Evolutionary conservation across 495 filamentous ascomycete genomes (phyloP).

Genomic region (Clohesyomyces aquaticus): DNA sequence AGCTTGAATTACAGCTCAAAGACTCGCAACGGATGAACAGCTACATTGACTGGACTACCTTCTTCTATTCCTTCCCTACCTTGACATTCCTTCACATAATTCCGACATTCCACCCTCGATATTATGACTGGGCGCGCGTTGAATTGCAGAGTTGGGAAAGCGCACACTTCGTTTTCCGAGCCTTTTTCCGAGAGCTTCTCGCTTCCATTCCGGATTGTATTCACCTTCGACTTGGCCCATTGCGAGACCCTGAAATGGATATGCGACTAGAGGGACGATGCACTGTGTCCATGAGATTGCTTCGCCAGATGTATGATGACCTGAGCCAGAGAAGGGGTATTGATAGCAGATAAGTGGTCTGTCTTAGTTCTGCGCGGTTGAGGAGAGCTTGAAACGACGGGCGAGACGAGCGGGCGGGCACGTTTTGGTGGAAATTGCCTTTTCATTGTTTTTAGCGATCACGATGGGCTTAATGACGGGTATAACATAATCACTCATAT

Average conservation of each 20-base stretch:
- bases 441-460: not conserved
- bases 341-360: not conserved
- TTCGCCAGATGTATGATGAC: constrained; percentile 25
- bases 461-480: not conserved
- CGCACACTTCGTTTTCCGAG: constrained; percentile 28
- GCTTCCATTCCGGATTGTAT: constrained; percentile 15
- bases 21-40: constrained; percentile 33
- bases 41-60: constrained; percentile 27
- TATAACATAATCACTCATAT: no score
- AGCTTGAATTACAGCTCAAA: constrained; percentile 36
- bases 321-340: constrained; percentile 17
- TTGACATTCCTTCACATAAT: constrained; percentile 29
- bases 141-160: constrained; percentile 20
- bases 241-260: constrained; percentile 5
- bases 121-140: constrained; percentile 30
- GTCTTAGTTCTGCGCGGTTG: constrained; percentile 4
- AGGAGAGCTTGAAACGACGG: constrained; percentile 5
- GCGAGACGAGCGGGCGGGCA: not conserved
- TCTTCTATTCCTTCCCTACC: constrained; percentile 18
- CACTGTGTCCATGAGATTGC: constrained; percentile 1
- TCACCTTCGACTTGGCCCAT: constrained; percentile 18
- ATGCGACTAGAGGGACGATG: constrained; percentile 24
- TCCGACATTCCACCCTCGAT: constrained; percentile 28
- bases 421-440: not conserved
- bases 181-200: constrained; percentile 30